phyloP scores from a whole-genome alignment of 768 basidiomycete species.

The Amylocystis lapponica region DNA sequence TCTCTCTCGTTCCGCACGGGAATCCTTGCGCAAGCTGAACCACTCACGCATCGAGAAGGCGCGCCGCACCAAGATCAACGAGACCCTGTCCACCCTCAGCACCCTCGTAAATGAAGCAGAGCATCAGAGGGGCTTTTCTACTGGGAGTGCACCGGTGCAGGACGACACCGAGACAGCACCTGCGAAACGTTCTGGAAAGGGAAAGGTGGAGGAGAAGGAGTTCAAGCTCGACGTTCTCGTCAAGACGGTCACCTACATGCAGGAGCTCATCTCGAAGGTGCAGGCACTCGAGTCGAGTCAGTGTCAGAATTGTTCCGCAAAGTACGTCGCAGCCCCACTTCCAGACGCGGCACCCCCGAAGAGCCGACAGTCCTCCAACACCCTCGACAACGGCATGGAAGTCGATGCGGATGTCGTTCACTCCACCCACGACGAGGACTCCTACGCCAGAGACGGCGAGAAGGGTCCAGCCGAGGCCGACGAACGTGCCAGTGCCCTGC shows the following conservation, averaged over 20 bases:
- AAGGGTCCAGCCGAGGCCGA: slow-evolving; percentile 12
- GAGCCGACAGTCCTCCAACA: too few species aligned
- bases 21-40: slow-evolving; percentile 86
- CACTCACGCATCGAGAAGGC: slow-evolving; percentile 95
- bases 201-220: slow-evolving; percentile 68
- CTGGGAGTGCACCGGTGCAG: not conserved
- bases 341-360: not conserved
- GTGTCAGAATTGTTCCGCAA: slow-evolving; percentile 10
- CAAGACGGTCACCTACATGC: slow-evolving; percentile 73
- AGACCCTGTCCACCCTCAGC: slow-evolving; percentile 73
- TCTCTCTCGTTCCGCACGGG: slow-evolving; percentile 71
- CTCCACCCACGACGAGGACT: slow-evolving; percentile 1
- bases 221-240: slow-evolving; percentile 91
- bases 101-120: slow-evolving; percentile 55
- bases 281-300: slow-evolving; percentile 26
- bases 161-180: slow-evolving; percentile 53
- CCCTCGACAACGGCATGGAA: too few species aligned
- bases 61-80: slow-evolving; percentile 92
- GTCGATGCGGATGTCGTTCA: slow-evolving; percentile 4
- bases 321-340: not conserved
- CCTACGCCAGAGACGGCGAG: slow-evolving; percentile 11
- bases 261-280: slow-evolving; percentile 60
- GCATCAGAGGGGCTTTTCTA: slow-evolving; percentile 22
- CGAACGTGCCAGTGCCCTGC: slow-evolving; percentile 9
- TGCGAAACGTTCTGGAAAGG: too few species aligned